Conservation (phyloP, 1,284 basidiomycete genomes). For the Cryptococcus hybrid region DNA sequence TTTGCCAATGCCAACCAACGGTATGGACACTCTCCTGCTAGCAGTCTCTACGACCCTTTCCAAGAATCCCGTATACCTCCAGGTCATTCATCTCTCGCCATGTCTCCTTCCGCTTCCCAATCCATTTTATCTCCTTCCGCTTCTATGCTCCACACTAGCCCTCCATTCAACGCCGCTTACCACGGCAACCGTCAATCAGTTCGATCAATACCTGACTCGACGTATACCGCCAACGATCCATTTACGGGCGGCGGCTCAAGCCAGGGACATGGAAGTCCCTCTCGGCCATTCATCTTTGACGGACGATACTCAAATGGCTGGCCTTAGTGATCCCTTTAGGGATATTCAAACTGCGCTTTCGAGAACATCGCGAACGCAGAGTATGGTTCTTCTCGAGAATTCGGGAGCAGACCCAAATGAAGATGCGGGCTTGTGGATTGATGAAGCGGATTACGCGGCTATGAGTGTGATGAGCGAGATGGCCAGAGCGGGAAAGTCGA, state of each 20-base stretch:
- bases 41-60: constrained; percentile 1
- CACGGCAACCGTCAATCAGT: constrained; percentile 18
- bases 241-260: constrained; percentile 15
- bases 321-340: constrained; percentile 6
- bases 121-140: constrained; percentile 1
- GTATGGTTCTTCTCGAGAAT: constrained; percentile 44
- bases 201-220: constrained; percentile 29
- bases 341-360: constrained; percentile 20
- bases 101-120: neutral
- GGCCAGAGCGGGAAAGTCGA: constrained; percentile 71
- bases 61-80: neutral
- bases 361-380: constrained; percentile 29
- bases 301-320: neutral
- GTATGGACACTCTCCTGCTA: neutral
- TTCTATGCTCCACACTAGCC: constrained; percentile 2
- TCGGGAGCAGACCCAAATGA: constrained; percentile 13
- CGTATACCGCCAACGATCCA: constrained; percentile 35
- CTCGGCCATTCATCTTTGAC: constrained; percentile 18
- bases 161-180: neutral
- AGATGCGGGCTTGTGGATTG: constrained; percentile 56
- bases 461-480: constrained; percentile 66
- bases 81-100: neutral
- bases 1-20: neutral
- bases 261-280: constrained; percentile 15
- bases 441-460: constrained; percentile 66